Evolutionary conservation across 495 filamentous ascomycete species (phyloP), one percentile per base, ranked within the genome.

Genomic region (Pyrenula massariospora): DNA sequence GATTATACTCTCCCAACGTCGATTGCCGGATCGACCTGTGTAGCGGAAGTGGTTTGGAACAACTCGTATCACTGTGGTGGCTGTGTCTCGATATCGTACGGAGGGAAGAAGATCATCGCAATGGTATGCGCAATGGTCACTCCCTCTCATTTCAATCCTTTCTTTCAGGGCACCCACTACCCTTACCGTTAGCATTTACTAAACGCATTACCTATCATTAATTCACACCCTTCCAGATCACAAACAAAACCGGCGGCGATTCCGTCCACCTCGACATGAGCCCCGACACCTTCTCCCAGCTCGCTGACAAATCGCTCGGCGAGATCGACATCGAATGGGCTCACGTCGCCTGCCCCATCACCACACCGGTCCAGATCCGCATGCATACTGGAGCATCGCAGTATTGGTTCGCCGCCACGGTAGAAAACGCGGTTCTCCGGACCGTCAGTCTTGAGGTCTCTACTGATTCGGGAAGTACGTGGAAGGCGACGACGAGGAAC

Each of bases 1-100:
- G 54, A 55, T 31, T 55, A 55, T 48, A 47, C 54, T 11, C 54
- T 55, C 22, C 54, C 54, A 19, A 47, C 54, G 20, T 22, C 25
- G 31, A 55, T 55, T 55, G 54, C 31, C 25, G 54, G 54, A 20
- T 47, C 25, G 19, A 55, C 54, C 31, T 55, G 54, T 42, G 54
- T 55, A 22, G 31, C 54, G n/a, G n/a, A 12, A 55, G 54, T 47
- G 11, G 48, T 55, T 21, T 55, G 54, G 54, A 55, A 55, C 25
- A 55, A 47, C 19, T 25, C 25, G n/a, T 25, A 20, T 19, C 31
- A 55, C 54, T 55, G 54, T 31, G 54, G 54, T 48, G 54, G 54
- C 11, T 55, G 54, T 48, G 48, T 55, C 25, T 55, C 25, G 12
- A 47, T 55, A 25, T 50, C 54, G 24, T 55, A 55, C 22, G 48